Base-by-base conservation (phyloP, 495 filamentous ascomycete species). In the Penicillium ochrochloron region DNA sequence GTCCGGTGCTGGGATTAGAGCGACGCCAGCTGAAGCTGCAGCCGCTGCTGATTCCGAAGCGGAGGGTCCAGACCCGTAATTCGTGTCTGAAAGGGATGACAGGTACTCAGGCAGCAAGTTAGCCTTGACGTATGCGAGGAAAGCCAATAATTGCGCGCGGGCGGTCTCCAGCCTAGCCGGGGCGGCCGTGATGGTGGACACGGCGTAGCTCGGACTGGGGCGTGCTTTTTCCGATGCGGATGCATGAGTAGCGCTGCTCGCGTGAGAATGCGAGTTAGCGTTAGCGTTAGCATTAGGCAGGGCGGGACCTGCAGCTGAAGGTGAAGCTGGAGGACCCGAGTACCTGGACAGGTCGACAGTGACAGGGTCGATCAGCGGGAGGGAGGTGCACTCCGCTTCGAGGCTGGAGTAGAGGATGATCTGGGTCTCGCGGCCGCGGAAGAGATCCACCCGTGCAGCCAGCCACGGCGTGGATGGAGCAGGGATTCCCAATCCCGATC, bases 401-500 rank as follows among this genome's bases (percentile, higher is more conserved):
- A 85, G 66, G 21, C 84, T 86, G 33, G 76, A 81, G 64, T 85
- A 90, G 5, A 90, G 29, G 80, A 84, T 83, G 15, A 86, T 76
- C 65, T 90, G 83, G 21, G 88, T 90, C 64, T 90, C 85, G 0
- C 83, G 83, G 7, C 78, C 81, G 11, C 79, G 70, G 35, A 80
- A 79, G 29, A 89, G 75, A 71, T 91, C 86, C 17, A 88, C 75
- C 63, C 82, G 84, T 1, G 84, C 86, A 21, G 85, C 84, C 14
- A 84, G 80, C 76, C 74, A 81, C 19, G 75, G 76, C 5, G 59
- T 55, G 25, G 54, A 41, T n/a, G 65, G 67, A 23, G 67, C 61
- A 74, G 46, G 66, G 52, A 27, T 27, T 27, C 25, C 25, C 50
- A 19, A 25, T 19, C 4, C 46, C 46, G 46, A 41, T 48, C 44